Percentiles rank a stretch among this genome's conserved stretches.
Conservation (phyloP, 129 eudicot genomes). For the sunflower (Helianthus annuus) region HanXRQr2.0-SUNRISE NC_035435.2:15387040-15387539, state of each 20-base stretch:
- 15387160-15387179: conserved; percentile 19
- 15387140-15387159: conserved; percentile 47
- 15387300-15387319: conserved; percentile 11
- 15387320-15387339: conserved; percentile 9
- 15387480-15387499: conserved; percentile 18
- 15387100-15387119: conserved; percentile 47
- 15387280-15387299: conserved; percentile 38
- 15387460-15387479: conserved; percentile 40
- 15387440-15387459: conserved; percentile 26
- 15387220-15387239: conserved; percentile 24
- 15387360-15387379: conserved; percentile 25
- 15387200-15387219: conserved; percentile 2
- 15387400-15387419: conserved; percentile 21
- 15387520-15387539: conserved; percentile 61
- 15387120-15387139: conserved; percentile 47
- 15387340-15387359: conserved; percentile 6
- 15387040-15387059: conserved; percentile 6
- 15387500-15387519: conserved; percentile 41
- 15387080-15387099: not conserved
- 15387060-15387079: not conserved
- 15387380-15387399: conserved; percentile 33
- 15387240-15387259: conserved; percentile 9
- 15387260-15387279: conserved; percentile 29
- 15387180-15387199: conserved; percentile 34
- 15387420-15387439: conserved; percentile 42